Conservation (phyloP, 2,329 filamentous ascomycete species). For the Gremmenia infestans region DNA sequence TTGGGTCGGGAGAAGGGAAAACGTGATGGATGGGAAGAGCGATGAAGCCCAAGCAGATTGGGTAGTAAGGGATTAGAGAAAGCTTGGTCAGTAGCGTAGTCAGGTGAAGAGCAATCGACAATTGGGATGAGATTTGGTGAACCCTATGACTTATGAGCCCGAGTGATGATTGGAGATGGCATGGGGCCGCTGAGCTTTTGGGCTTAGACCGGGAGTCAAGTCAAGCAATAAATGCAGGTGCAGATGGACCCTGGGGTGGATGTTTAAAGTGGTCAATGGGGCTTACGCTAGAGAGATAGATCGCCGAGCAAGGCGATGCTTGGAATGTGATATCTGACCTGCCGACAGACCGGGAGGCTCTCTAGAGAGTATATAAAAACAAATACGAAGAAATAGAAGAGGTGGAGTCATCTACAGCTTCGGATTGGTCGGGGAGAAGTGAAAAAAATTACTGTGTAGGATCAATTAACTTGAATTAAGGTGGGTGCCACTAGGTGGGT, state of each 20-base stretch:
- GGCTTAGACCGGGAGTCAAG: neutral
- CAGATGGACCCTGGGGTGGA: neutral
- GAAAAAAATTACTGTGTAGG: neutral
- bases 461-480: neutral
- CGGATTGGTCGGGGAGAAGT: neutral
- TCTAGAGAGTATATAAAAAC: neutral
- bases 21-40: no score
- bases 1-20: neutral
- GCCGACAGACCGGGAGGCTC: slow-evolving; percentile 2
- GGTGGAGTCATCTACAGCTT: neutral
- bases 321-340: slow-evolving; percentile 20
- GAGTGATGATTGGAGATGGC: neutral
- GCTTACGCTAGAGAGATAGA: slow-evolving; percentile 21
- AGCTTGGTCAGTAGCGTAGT: neutral
- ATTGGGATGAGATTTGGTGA: neutral
- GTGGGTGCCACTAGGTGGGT: neutral
- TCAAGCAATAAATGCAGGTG: slow-evolving; percentile 1
- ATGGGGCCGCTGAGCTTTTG: slow-evolving; percentile 5
- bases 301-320: slow-evolving; percentile 23
- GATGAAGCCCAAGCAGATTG: neutral
- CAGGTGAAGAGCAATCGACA: neutral
- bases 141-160: neutral
- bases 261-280: slow-evolving; percentile 16
- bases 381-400: neutral
- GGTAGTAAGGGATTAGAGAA: neutral